phyloP scores from a whole-genome alignment of 2,329 filamentous ascomycete species.

The Nemania sp. region DNA sequence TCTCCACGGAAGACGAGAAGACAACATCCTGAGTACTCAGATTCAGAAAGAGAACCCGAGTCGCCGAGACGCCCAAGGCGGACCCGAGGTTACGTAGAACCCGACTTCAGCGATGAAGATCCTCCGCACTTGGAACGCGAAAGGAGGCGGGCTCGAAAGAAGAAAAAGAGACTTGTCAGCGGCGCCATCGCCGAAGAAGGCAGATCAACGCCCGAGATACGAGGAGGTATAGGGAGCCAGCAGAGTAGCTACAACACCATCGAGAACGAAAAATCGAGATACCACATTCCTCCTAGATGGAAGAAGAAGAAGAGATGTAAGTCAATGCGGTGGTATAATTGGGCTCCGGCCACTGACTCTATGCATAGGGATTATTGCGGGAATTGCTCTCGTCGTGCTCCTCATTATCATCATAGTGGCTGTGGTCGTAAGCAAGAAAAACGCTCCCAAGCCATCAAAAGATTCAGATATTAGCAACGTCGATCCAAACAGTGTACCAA shows the following conservation, averaged over 20 bases:
- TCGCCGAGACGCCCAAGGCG: conserved; percentile 28
- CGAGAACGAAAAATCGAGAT: conserved; percentile 51
- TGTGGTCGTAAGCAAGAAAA: conserved; percentile 68
- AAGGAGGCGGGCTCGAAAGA: conserved; percentile 44
- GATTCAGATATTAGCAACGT: conserved; percentile 56
- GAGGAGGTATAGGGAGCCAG: conserved; percentile 46
- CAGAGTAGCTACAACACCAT: conserved; percentile 52
- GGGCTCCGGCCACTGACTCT: conserved; percentile 22
- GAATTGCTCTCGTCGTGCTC: conserved; percentile 56
- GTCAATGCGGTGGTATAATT: conserved; percentile 39
- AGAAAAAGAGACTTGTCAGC: conserved; percentile 67
- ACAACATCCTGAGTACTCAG: conserved; percentile 26
- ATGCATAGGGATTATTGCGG: conserved; percentile 59
- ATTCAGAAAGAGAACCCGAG: conserved; percentile 31
- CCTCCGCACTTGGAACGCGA: conserved; percentile 24
- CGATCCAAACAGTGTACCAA: conserved; percentile 61
- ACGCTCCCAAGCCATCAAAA: conserved; percentile 41
- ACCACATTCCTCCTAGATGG: conserved; percentile 44
- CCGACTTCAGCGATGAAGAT: conserved; percentile 25
- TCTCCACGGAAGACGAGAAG: conserved; percentile 28
- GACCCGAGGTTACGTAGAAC: conserved; percentile 20
- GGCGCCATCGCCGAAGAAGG: conserved; percentile 72
- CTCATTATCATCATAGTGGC: conserved; percentile 70
- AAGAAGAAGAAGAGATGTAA: conserved; percentile 65
- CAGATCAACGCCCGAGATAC: conserved; percentile 44